Evolutionary conservation across 345 rosid species (phyloP), one percentile per base, ranked within the genome.

Genomic region (Camelina hispida): DNA sequence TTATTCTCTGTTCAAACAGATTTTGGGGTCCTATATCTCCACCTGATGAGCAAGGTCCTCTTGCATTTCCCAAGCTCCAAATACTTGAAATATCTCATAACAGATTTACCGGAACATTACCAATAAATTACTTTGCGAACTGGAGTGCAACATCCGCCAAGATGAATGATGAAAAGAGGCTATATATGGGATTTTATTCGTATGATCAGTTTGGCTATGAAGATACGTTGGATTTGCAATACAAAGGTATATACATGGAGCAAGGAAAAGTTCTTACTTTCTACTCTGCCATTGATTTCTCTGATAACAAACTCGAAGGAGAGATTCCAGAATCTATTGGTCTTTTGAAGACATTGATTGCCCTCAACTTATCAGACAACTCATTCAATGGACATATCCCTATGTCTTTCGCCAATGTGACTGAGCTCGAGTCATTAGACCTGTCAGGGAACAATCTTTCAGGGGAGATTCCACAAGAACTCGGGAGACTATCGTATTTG

Each of bases 231-330:
- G 73, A 75, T 67, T 59, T 75, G 47, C 68, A 75, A 10, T 74
- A 66, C 76, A 72, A 76, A 76, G 71, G 80, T 69, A 47, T 76
- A 23, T 69, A 62, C 53, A 76, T 76, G 75, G 80, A 76, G 75
- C 75, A 76, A 69, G 79, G 75, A 23, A 69, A 69, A 40, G 57
- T 76, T 22, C 61, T 72, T 16, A 72, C 13, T 11, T 62, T 62
- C 68, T 72, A 72, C 32, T 7, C 40, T 4, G 68, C 76, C 17
- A 76, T 76, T 54, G 79, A 69, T 62, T 76, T 76, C 65, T 76
- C 80, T 37, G 74, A 69, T 7, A 76, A 76, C 74, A 32, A 68
- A 43, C 50, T 71, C 20, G 43, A 72, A 28, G 69, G 69, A 72
- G 42, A 66, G 62, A 75, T 75, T 67, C 79, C 68, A 2, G 68